A percentile compares a stretch with the other conserved stretches of the same genome.
phyloP scores from a whole-genome alignment of 805 yeast species.

The Candida piceae region DNA sequence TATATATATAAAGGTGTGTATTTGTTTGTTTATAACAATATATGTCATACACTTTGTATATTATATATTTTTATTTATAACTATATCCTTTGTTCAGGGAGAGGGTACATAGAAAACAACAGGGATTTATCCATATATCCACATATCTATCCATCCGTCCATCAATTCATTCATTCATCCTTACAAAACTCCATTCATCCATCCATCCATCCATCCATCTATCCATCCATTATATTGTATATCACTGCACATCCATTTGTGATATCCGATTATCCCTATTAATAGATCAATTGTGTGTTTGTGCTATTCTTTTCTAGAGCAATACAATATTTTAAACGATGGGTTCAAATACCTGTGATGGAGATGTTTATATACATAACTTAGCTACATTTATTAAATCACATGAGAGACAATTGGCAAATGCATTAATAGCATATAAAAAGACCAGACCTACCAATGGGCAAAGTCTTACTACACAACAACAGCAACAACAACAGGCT shows the following conservation, averaged over 20 bases:
- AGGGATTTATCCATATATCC: too few species aligned
- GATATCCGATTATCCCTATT: background rate
- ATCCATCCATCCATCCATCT: background rate
- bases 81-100: too few species aligned
- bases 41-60: too few species aligned
- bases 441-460: constrained; percentile 25
- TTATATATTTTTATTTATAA: too few species aligned
- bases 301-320: too few species aligned
- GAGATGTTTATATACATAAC: constrained; percentile 52
- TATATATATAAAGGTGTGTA: too few species aligned
- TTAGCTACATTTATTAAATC: constrained; percentile 48
- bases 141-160: too few species aligned
- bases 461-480: background rate
- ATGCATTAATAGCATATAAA: constrained; percentile 51
- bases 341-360: constrained; percentile 39
- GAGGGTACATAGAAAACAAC: too few species aligned
- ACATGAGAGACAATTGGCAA: constrained; percentile 55
- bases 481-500: constrained; percentile 3
- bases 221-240: background rate
- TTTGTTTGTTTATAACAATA: too few species aligned
- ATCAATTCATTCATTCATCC: too few species aligned
- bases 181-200: too few species aligned
- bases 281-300: background rate
- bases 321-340: constrained; percentile 2
- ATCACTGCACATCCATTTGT: background rate